A percentile compares a stretch with the other conserved stretches of the same genome.
These are phyloP conservation scores for Dipteronia sinensis DNA, from an alignment of 345 rosid genomes.

Conservation along the genomic window DNA sequence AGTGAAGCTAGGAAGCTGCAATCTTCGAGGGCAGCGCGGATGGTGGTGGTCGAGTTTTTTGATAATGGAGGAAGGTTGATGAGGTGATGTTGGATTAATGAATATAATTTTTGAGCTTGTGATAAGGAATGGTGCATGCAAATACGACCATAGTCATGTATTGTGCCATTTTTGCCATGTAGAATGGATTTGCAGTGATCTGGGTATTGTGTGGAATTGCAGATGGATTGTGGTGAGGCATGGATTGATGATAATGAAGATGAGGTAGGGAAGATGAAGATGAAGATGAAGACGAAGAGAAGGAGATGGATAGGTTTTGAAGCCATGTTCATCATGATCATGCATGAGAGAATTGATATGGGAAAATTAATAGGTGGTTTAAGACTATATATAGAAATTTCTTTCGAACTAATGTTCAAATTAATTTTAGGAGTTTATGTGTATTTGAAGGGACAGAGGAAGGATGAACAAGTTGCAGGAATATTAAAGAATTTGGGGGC, in stretches of 20 bases:
- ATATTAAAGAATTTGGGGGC: no score
- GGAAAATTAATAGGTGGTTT: not conserved
- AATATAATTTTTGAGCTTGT: constrained; percentile 19
- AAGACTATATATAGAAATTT: not conserved
- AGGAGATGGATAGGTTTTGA: constrained; percentile 20
- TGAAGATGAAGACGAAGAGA: not conserved
- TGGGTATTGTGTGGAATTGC: constrained; percentile 19
- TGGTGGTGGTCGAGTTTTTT: not conserved
- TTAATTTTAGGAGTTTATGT: no score
- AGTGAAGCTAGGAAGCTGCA: constrained; percentile 31
- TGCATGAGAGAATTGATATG: not conserved
- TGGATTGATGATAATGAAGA: not conserved
- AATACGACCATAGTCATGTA: constrained; percentile 27
- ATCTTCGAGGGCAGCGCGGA: constrained; percentile 28
- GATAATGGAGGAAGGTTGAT: constrained; percentile 19
- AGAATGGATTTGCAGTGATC: constrained; percentile 28
- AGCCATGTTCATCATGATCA: constrained; percentile 17
- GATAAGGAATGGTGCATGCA: constrained; percentile 24
- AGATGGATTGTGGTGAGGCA: not conserved
- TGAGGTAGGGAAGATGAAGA: constrained; percentile 12
- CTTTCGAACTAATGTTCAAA: not conserved
- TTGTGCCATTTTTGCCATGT: constrained; percentile 15
- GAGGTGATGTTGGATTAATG: constrained; percentile 13
- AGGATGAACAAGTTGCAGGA: no score
- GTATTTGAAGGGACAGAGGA: no score